Percentiles rank a stretch among this genome's conserved stretches.
Conservation (phyloP, 2,329 filamentous ascomycete species). For the Claviceps purpurea region DNA sequence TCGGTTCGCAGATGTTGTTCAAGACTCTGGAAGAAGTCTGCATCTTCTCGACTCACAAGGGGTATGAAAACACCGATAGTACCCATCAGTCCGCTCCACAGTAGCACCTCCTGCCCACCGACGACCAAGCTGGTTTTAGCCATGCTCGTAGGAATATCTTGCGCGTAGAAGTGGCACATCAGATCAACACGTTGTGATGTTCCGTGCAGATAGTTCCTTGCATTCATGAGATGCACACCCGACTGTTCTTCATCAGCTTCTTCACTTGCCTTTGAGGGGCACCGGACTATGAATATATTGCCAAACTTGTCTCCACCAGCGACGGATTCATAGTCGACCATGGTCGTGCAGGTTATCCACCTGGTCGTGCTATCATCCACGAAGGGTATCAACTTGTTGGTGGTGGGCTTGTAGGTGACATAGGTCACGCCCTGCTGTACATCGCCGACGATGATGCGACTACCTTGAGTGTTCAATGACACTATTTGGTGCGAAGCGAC, state of each 20-base stretch:
- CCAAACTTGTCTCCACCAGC: slow-evolving; percentile 97
- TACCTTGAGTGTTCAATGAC: slow-evolving; percentile 78
- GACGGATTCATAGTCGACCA: slow-evolving; percentile 95
- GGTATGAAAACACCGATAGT: slow-evolving; percentile 89
- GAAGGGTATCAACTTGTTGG: slow-evolving; percentile 87
- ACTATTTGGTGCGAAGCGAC: slow-evolving; percentile 75
- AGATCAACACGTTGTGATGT: slow-evolving; percentile 73
- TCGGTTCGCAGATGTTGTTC: slow-evolving; percentile 79
- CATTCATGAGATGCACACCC: slow-evolving; percentile 81
- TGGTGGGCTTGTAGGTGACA: slow-evolving; percentile 83
- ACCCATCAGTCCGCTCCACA: slow-evolving; percentile 91
- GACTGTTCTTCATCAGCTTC: slow-evolving; percentile 87
- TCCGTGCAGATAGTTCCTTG: slow-evolving; percentile 79
- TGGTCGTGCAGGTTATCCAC: slow-evolving; percentile 81
- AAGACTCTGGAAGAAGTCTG: slow-evolving; percentile 93
- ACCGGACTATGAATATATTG: slow-evolving; percentile 86
- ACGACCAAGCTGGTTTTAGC: slow-evolving; percentile 82
- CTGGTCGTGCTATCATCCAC: slow-evolving; percentile 79
- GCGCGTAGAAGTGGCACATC: slow-evolving; percentile 77
- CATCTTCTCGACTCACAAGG: slow-evolving; percentile 81
- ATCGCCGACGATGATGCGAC: slow-evolving; percentile 82
- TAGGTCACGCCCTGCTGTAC: slow-evolving; percentile 85
- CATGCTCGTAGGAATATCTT: slow-evolving; percentile 85
- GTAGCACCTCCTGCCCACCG: slow-evolving; percentile 77
- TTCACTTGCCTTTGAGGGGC: slow-evolving; percentile 71